These are phyloP conservation scores for Tolypocladium ophioglossoides DNA, from an alignment of 2,329 filamentous ascomycete genomes.

Conservation along the genomic window DNA sequence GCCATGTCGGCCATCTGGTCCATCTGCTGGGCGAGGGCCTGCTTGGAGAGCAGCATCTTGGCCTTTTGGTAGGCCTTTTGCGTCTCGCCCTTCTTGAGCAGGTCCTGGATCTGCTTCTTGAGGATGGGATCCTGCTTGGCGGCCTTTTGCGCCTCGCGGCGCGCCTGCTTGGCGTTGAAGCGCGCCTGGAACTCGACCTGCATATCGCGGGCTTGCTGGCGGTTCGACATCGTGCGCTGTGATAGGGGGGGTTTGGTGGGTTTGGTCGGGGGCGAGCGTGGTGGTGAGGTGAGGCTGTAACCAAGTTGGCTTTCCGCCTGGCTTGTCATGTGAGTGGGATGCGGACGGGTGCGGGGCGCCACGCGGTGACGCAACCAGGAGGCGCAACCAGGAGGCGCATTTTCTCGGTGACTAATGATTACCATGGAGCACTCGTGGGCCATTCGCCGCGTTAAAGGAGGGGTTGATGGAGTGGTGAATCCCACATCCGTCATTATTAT, in stretches of 20 bases:
- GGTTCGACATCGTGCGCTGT: conserved; percentile 40
- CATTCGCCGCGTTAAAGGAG: no score
- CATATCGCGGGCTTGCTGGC: conserved; percentile 49
- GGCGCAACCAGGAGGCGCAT: no score
- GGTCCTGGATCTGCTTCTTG: conserved; percentile 53
- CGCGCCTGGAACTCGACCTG: conserved; percentile 53
- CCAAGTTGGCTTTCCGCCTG: no score
- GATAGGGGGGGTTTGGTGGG: neutral
- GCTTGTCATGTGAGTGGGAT: conserved; percentile 6
- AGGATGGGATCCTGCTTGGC: conserved; percentile 49
- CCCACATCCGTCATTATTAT: no score
- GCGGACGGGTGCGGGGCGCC: conserved; percentile 5
- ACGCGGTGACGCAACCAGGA: conserved; percentile 3
- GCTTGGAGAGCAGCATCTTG: conserved; percentile 50
- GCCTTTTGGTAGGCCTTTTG: conserved; percentile 53
- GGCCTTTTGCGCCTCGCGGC: conserved; percentile 49
- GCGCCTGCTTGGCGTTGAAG: conserved; percentile 53
- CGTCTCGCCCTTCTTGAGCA: conserved; percentile 53
- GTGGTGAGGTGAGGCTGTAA: neutral
- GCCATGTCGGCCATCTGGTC: conserved; percentile 56
- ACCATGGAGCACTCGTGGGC: no score
- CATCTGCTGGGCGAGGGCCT: conserved; percentile 52
- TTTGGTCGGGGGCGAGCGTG: neutral
- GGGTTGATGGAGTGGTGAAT: no score
- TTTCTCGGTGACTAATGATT: no score